Base-by-base conservation (phyloP, 164 flowering plant species). In the Aristolochia fimbriata region DNA sequence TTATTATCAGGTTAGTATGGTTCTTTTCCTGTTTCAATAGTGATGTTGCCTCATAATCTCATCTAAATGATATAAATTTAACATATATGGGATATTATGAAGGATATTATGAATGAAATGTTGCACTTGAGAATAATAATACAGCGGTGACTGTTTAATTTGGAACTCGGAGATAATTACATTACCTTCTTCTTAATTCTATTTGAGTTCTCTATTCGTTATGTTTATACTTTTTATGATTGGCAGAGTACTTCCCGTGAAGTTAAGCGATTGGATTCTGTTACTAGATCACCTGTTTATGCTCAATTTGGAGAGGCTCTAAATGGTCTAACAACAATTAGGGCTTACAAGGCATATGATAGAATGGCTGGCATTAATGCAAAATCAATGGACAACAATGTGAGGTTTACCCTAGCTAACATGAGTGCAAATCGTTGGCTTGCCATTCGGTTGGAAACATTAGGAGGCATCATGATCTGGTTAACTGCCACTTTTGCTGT, bases 381-480 rank as follows among this genome's bases (percentile, higher is more conserved):
- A 50, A 85, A 79, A 33, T 83, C 99, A 10, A 81, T 94, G 95
- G 99, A 94, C 76, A 87, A 91, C 66, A 94, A 86, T 67, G 74
- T 91, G 64, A 80, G 97, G 64, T 94, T 74, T 66, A 91, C 99
- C 15, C 90, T 94, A 49, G 96, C 85, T 64, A 94, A 75, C 66
- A 87, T 87, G 81, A 74, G 97, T 70, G 79, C 82, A 45, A 94
- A 94, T 67, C 95, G 99, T 24, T 94, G 99, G 99, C 94, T 94
- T 45, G 86, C 70, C 17, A 94, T 94, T 58, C 86, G 99, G 27
- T 64, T 94, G 74, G 97, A 94, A 74, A 74, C 83, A 54, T 45
- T 94, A 47, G 99, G 99, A 37, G 99, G 99, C 25, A 66, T 87
- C 58, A 94, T 94, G 99, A 91, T 94, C 48, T 94, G 99, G 99